These are phyloP conservation scores for Talaromyces sp. DNA, from an alignment of 2,329 filamentous ascomycete species.

Conservation along the genomic window DNA sequence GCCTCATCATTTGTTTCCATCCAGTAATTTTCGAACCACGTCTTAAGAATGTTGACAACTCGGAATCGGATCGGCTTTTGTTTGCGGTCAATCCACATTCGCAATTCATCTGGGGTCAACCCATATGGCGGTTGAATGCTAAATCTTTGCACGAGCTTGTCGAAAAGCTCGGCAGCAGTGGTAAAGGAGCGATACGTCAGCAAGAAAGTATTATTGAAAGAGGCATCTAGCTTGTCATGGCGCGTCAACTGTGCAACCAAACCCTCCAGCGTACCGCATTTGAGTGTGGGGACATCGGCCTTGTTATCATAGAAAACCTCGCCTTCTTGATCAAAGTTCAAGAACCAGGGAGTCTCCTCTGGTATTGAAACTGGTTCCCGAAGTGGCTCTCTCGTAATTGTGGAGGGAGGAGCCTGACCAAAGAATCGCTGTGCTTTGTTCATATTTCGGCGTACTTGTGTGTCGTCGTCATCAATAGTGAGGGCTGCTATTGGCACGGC, in stretches of 20 bases:
- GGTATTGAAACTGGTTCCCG: conserved; percentile 49
- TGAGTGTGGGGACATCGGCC: conserved; percentile 68
- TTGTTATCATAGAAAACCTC: conserved; percentile 91
- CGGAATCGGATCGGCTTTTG: conserved; percentile 94
- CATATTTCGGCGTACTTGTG: conserved; percentile 43
- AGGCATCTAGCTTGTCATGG: conserved; percentile 91
- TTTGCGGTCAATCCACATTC: conserved; percentile 87
- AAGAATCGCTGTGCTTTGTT: conserved; percentile 49
- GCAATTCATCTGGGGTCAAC: conserved; percentile 69
- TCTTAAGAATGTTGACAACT: conserved; percentile 96
- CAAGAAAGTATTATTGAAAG: conserved; percentile 96
- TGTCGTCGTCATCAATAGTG: conserved; percentile 34
- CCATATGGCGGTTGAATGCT: conserved; percentile 87
- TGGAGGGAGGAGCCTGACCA: conserved; percentile 43
- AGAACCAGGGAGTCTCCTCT: conserved; percentile 78
- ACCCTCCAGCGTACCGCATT: conserved; percentile 82
- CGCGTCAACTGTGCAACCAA: conserved; percentile 93
- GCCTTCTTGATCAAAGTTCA: conserved; percentile 80
- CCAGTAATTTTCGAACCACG: conserved; percentile 98
- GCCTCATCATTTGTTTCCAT: conserved; percentile 91
- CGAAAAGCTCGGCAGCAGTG: conserved; percentile 82
- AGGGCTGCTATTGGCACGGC: conserved; percentile 34
- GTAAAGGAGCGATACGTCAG: conserved; percentile 97
- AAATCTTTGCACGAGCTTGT: conserved; percentile 86
- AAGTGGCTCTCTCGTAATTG: conserved; percentile 36